Conservation (phyloP, 179 eudicot genomes). For the Corrigiola litoralis region DNA sequence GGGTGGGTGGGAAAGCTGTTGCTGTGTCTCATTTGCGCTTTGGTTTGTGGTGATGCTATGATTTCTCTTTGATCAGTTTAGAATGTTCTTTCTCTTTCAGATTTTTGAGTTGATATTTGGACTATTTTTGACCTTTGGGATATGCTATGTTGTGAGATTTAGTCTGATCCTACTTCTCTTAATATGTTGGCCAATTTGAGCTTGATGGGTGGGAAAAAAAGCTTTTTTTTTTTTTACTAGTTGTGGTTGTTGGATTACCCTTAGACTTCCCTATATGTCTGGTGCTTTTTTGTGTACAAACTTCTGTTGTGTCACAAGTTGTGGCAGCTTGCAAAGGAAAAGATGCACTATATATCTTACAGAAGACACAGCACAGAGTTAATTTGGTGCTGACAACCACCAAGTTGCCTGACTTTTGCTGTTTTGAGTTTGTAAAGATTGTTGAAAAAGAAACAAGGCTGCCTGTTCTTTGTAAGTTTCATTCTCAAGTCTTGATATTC, state of each 20-base stretch:
- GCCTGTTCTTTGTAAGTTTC: slow-evolving; percentile 24
- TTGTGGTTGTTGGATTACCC: too few species aligned
- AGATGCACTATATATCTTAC: slow-evolving; percentile 9
- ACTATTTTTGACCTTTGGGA: neutral
- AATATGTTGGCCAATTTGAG: too few species aligned
- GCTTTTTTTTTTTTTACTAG: too few species aligned
- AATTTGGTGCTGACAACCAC: slow-evolving; percentile 12
- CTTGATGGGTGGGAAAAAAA: too few species aligned
- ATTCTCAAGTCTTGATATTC: neutral
- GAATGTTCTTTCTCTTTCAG: neutral
- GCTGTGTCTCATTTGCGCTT: neutral
- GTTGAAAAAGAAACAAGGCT: neutral
- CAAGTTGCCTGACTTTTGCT: slow-evolving; percentile 15
- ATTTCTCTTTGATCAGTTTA: neutral
- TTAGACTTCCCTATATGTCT: too few species aligned
- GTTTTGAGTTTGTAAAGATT: neutral
- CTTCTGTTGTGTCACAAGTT: slow-evolving; percentile 15
- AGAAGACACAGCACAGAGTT: neutral
- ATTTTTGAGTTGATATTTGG: neutral
- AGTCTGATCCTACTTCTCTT: too few species aligned
- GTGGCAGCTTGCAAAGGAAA: slow-evolving; percentile 2
- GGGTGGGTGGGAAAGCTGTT: neutral
- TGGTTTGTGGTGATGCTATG: too few species aligned
- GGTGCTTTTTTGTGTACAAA: too few species aligned
- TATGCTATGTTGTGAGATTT: too few species aligned